These are phyloP conservation scores for Pseudocercospora eumusae DNA, from an alignment of 2,329 filamentous ascomycete genomes.

Conservation along the genomic window DNA sequence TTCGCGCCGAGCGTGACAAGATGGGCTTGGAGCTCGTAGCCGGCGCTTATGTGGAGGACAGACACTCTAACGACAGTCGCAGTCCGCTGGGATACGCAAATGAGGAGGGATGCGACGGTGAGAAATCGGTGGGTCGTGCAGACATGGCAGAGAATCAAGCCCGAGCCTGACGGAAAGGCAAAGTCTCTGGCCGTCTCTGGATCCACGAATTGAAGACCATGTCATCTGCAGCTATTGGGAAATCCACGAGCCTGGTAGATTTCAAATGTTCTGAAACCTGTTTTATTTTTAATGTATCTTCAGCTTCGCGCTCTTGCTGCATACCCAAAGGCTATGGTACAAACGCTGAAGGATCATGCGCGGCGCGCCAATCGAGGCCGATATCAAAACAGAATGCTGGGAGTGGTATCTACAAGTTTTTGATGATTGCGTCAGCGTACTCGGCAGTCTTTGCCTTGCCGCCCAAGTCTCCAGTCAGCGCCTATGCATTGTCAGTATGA, in stretches of 20 bases:
- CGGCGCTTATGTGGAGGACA: background rate
- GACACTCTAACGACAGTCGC: background rate
- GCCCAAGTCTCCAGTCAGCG: slow-evolving; percentile 91
- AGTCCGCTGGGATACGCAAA: background rate
- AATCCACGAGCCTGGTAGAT: no score
- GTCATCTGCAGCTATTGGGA: no score
- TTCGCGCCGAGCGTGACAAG: background rate
- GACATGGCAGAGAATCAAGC: no score
- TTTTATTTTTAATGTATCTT: background rate
- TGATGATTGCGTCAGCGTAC: slow-evolving; percentile 90
- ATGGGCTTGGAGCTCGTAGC: background rate
- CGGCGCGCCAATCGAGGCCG: slow-evolving; percentile 6
- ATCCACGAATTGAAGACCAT: no score
- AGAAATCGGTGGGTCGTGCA: no score
- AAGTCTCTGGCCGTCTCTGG: no score
- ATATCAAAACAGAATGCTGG: slow-evolving; percentile 12
- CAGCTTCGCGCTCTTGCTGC: slow-evolving; percentile 5
- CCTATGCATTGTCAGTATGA: slow-evolving; percentile 42
- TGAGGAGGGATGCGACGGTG: background rate
- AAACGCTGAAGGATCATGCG: slow-evolving; percentile 10
- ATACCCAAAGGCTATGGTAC: slow-evolving; percentile 7
- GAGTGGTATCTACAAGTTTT: slow-evolving; percentile 48
- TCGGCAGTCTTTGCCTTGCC: slow-evolving; percentile 95
- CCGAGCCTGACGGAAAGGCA: no score
- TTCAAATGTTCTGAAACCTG: background rate